Evolutionary conservation across 805 yeast genomes (phyloP).

Genomic region (Candida argentea): DNA sequence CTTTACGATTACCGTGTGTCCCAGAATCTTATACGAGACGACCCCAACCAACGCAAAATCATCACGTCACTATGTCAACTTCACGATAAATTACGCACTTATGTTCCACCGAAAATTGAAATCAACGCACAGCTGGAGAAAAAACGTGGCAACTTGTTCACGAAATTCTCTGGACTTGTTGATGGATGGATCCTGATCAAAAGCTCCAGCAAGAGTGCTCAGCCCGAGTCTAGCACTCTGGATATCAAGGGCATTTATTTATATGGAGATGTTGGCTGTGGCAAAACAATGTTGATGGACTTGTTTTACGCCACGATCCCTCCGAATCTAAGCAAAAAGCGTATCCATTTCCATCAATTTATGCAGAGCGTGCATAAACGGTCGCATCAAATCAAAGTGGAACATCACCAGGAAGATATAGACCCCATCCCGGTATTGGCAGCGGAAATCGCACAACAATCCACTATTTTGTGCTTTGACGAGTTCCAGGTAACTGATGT

Average conservation of each 20-base stretch:
- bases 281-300: slow-evolving; percentile 98
- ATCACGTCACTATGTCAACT: slow-evolving; percentile 51
- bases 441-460: slow-evolving; percentile 63
- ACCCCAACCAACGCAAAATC: slow-evolving; percentile 70
- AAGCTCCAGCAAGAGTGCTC: background rate
- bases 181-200: slow-evolving; percentile 1
- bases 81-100: slow-evolving; percentile 42
- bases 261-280: slow-evolving; percentile 98
- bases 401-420: slow-evolving; percentile 46
- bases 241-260: slow-evolving; percentile 75
- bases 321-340: slow-evolving; percentile 56
- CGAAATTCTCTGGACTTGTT: slow-evolving; percentile 17
- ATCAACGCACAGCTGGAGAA: slow-evolving; percentile 44
- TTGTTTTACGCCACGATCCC: slow-evolving; percentile 84
- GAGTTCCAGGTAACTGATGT: slow-evolving; percentile 98
- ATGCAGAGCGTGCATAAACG: slow-evolving; percentile 91
- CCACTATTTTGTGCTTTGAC: slow-evolving; percentile 85
- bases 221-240: slow-evolving; percentile 2
- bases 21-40: slow-evolving; percentile 52
- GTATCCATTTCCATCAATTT: slow-evolving; percentile 93
- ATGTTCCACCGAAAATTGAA: slow-evolving; percentile 48
- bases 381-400: slow-evolving; percentile 59
- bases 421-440: slow-evolving; percentile 84
- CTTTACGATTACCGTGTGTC: slow-evolving; percentile 41
- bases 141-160: slow-evolving; percentile 37